Percentiles rank a stretch among this genome's conserved stretches.
Evolutionary conservation across 495 filamentous ascomycete species (phyloP).

Genomic region (Penicillium verhagenii): DNA sequence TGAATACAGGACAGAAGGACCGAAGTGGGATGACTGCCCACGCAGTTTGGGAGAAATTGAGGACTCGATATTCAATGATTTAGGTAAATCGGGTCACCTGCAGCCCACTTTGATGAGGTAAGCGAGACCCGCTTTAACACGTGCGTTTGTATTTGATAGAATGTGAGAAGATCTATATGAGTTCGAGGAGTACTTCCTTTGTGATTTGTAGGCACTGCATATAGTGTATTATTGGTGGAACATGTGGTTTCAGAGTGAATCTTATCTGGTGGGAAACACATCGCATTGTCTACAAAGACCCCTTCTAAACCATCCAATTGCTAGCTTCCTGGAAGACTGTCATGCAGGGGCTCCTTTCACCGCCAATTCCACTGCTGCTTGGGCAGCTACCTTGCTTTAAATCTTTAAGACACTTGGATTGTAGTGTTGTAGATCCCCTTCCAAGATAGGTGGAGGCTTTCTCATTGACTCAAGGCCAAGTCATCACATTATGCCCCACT

Average conservation of each 20-base stretch:
- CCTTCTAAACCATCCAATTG: background rate
- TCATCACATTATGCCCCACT: background rate
- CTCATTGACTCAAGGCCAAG: background rate
- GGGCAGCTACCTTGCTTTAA: background rate
- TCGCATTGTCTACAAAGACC: background rate
- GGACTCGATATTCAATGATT: constrained; percentile 5
- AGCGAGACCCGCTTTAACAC: constrained; percentile 1
- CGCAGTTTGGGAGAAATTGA: constrained; percentile 6
- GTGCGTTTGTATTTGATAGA: background rate
- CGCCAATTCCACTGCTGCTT: constrained; percentile 3
- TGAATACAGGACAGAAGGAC: constrained; percentile 19
- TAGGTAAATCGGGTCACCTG: constrained; percentile 1
- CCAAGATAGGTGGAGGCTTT: background rate
- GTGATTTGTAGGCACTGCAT: background rate
- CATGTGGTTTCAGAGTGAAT: background rate
- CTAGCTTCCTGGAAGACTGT: background rate
- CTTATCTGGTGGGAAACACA: background rate
- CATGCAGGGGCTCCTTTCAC: background rate
- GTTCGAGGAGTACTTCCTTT: background rate
- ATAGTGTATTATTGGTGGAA: background rate
- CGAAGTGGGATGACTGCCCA: constrained; percentile 17
- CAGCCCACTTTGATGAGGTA: constrained; percentile 9
- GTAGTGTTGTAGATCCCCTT: background rate
- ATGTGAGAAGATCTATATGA: background rate
- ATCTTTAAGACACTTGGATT: background rate